phyloP scores from a whole-genome alignment of 176 grass and related monocot genomes.

The Phragmites australis region DNA sequence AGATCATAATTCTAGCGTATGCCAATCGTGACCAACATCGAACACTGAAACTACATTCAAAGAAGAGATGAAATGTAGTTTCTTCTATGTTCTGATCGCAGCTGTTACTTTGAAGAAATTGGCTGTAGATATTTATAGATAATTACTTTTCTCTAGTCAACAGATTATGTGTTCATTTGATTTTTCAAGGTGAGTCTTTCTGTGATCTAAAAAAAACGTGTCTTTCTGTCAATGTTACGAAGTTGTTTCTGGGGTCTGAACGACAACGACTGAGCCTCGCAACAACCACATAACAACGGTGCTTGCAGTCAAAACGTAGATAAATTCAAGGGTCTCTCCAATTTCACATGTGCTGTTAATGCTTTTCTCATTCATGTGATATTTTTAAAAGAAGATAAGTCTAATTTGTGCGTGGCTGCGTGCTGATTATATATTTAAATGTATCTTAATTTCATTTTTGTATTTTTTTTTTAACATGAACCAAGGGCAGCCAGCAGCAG shows the following conservation, averaged over 20 bases:
- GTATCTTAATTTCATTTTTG: neutral
- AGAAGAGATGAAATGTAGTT: no score
- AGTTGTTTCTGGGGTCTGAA: neutral
- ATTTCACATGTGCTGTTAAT: neutral
- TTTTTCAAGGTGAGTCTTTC: neutral
- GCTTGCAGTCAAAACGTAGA: neutral
- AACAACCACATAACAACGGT: slow-evolving; percentile 15
- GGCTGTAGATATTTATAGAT: neutral
- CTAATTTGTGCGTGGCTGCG: neutral
- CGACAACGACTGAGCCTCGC: neutral
- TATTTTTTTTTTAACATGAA: neutral
- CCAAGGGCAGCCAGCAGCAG: no score
- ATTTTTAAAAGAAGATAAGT: neutral
- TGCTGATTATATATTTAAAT: neutral
- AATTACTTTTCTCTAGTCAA: slow-evolving; percentile 16
- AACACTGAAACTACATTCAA: no score
- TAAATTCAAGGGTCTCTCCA: neutral
- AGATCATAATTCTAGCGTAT: no score
- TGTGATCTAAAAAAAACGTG: no score
- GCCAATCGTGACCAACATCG: no score
- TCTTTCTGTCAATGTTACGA: neutral
- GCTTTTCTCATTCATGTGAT: neutral
- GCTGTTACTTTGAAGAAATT: neutral
- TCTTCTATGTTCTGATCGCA: no score
- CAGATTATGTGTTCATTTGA: neutral